Percentiles rank a stretch among this genome's conserved stretches.
Evolutionary conservation across 495 filamentous ascomycete genomes (phyloP).

Genomic region (Cercophora samala): DNA sequence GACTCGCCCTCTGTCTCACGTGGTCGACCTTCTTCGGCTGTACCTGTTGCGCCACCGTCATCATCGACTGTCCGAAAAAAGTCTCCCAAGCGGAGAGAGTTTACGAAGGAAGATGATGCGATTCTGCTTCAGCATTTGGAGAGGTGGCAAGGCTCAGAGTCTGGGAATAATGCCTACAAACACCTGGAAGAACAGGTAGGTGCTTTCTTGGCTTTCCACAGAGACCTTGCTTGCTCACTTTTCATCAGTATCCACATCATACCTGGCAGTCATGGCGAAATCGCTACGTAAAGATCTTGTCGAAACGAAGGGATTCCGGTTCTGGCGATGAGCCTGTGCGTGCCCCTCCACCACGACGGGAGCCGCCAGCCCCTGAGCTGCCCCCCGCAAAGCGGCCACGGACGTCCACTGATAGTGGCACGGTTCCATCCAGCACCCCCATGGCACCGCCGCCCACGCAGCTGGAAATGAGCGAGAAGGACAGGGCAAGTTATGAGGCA

Average conservation of each 20-base stretch:
- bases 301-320: neutral
- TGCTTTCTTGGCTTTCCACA: constrained; percentile 9
- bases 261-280: constrained; percentile 36
- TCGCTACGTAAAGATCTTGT: constrained; percentile 27
- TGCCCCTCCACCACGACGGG: constrained; percentile 37
- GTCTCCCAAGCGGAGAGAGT: constrained; percentile 10
- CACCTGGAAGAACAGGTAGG: constrained; percentile 28
- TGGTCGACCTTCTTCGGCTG: no score
- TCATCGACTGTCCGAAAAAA: neutral
- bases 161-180: constrained; percentile 34
- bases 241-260: constrained; percentile 31
- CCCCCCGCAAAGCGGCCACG: neutral
- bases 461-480: neutral
- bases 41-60: no score
- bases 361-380: neutral
- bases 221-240: neutral
- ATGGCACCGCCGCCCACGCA: neutral
- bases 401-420: neutral
- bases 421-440: neutral
- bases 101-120: constrained; percentile 36
- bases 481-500: neutral
- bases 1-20: no score
- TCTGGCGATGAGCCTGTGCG: neutral
- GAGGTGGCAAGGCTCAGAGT: neutral
- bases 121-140: constrained; percentile 28